Percentiles rank a stretch among this genome's conserved stretches.
These are phyloP conservation scores for Candida tropicalis DNA, from an alignment of 1,139 yeast genomes.

Conservation along the genomic window DNA sequence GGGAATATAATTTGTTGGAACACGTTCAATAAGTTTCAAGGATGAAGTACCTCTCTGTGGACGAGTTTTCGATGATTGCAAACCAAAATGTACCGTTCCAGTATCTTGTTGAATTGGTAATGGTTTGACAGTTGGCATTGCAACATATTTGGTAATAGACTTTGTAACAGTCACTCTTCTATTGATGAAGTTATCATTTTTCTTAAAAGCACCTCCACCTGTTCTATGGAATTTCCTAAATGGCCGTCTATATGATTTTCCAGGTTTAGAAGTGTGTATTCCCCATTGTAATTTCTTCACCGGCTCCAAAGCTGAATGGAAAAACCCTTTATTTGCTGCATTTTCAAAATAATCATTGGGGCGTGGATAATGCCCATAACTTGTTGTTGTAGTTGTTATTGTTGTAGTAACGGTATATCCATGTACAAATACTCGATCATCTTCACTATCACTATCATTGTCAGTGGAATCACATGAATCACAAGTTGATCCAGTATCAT, in stretches of 20 bases:
- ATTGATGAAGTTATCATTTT: background rate
- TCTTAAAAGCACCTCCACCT: background rate
- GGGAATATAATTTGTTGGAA: background rate
- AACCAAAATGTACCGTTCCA: background rate
- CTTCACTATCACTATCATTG: background rate
- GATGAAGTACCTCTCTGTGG: background rate
- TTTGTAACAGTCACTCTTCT: background rate
- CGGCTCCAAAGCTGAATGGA: background rate
- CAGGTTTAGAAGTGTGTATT: background rate
- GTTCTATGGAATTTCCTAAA: background rate
- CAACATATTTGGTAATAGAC: background rate
- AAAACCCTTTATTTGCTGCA: background rate
- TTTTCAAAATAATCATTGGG: background rate
- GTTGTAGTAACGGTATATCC: background rate
- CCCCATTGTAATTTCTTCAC: background rate
- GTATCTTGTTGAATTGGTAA: too few species aligned
- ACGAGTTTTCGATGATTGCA: background rate
- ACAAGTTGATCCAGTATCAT: background rate
- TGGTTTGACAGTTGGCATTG: too few species aligned
- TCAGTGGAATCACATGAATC: background rate
- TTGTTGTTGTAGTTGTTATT: background rate
- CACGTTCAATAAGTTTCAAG: too few species aligned
- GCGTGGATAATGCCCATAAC: background rate
- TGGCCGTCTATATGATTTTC: background rate
- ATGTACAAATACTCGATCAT: conserved; percentile 6